Conservation (phyloP, 164 flowering plant species). For the Chimonanthus salicifolius region DNA sequence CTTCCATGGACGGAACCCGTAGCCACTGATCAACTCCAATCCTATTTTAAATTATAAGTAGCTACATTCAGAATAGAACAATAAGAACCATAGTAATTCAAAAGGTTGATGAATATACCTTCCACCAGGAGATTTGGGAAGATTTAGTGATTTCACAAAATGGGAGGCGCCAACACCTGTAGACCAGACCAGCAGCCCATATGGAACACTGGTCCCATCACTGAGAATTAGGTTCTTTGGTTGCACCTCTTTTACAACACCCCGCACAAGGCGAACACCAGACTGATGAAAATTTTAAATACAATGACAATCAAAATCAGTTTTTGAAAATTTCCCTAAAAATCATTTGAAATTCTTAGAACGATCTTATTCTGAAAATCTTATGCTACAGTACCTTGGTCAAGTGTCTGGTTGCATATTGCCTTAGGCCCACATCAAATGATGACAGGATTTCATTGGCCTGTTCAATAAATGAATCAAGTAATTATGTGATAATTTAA, state of each 20-base stretch:
- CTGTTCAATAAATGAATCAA: constrained; percentile 24
- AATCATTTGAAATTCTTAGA: background rate
- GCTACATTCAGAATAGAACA: background rate
- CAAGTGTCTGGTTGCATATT: constrained; percentile 72
- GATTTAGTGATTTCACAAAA: constrained; percentile 58
- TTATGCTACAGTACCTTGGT: constrained; percentile 37
- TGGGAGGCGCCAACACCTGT: constrained; percentile 85
- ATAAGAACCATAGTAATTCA: background rate
- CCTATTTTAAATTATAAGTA: constrained; percentile 26
- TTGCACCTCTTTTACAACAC: constrained; percentile 83
- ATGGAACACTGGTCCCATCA: constrained; percentile 78
- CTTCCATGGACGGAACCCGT: constrained; percentile 73
- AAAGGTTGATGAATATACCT: constrained; percentile 31
- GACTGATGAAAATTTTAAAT: constrained; percentile 29
- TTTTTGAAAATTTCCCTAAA: background rate
- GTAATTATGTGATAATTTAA: background rate
- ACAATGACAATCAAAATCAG: constrained; percentile 8
- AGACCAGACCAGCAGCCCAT: constrained; percentile 89
- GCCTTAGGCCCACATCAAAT: constrained; percentile 66
- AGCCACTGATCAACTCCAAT: constrained; percentile 86
- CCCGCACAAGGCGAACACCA: constrained; percentile 70
- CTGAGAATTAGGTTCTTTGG: constrained; percentile 54
- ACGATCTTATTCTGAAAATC: background rate
- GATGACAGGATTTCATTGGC: constrained; percentile 88
- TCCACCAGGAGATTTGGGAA: constrained; percentile 78